Evolutionary conservation across 2,329 filamentous ascomycete genomes (phyloP), one percentile per base, ranked within the genome.

Genomic region (Penicillium griseofulvum): DNA sequence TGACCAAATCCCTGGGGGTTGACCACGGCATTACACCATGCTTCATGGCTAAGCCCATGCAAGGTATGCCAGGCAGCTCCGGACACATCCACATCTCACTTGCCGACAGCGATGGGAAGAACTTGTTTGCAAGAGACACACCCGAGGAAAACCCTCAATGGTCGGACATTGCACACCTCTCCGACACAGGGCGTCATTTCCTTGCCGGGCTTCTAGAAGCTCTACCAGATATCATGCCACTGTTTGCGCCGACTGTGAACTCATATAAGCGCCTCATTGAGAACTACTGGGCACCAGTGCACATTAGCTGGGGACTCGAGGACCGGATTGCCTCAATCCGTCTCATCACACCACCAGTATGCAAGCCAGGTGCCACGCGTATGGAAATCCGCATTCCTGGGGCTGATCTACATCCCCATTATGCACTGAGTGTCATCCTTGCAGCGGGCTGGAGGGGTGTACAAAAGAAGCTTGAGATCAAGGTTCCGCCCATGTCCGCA

Each of bases 211-310:
- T 97, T 1, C 81, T 97, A 0, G 87, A 90, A 24, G 93, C 92
- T 12, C 81, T 97, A 2, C 90, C 93, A 1, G 90, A 96, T 69
- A 84, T 97, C 63, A 97, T 97, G 93, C 93, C 93, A 1, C 80
- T 97, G 49, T 80, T 97, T 17, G 93, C 93, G 0, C 93, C 93
- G 0, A 97, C 90, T 0, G 84, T 97, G 68, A 97, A 97, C 81
- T 95, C 89, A 56, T 97, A 97, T 80, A 97, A 97, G 78, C 87
- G 93, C 3, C 83, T 97, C 0, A 93, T 97, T 2, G 93, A 97
- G 78, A 97, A 97, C 77, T 97, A 96, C 76, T 97, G 93, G 93
- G 93, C 93, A 0, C 93, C 93, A 0, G 92, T 97, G 3, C 96
- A 92, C 0, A 92, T 97, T 0, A 96, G 90, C 0, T 97, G 93